Conservation (phyloP, 495 filamentous ascomycete species). For the Talaromyces ruber region DNA sequence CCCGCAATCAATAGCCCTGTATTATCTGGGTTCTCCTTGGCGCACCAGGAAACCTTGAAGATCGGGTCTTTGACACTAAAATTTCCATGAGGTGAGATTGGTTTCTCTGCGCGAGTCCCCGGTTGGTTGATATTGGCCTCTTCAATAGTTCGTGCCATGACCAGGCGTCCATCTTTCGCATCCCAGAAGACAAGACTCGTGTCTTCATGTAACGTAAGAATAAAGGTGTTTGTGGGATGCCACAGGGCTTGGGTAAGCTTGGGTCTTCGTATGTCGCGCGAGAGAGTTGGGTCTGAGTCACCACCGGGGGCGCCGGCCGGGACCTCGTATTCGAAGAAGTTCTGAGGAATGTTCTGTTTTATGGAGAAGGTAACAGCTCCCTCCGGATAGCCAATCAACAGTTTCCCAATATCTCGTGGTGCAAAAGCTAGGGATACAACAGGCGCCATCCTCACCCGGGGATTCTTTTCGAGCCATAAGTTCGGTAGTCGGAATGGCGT, state of each 20-base stretch:
- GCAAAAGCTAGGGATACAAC: conserved; percentile 77
- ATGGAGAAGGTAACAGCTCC: conserved; percentile 87
- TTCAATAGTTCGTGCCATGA: conserved; percentile 75
- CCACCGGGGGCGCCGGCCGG: conserved; percentile 83
- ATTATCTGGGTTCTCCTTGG: conserved; percentile 84
- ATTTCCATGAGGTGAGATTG: conserved; percentile 27
- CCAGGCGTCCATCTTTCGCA: conserved; percentile 75
- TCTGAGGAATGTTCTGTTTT: conserved; percentile 71
- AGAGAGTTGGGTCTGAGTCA: conserved; percentile 44
- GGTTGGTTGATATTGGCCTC: conserved; percentile 61
- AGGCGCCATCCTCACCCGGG: conserved; percentile 45
- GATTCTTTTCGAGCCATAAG: conserved; percentile 64
- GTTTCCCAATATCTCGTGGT: conserved; percentile 84
- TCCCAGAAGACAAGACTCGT: conserved; percentile 91
- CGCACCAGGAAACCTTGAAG: conserved; percentile 77
- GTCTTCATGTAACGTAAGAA: conserved; percentile 83
- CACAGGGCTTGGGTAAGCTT: conserved; percentile 71
- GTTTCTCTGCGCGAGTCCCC: conserved; percentile 33
- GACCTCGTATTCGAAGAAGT: conserved; percentile 76
- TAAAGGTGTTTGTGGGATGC: conserved; percentile 92
- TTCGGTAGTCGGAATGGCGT: conserved; percentile 76
- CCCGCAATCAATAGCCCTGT: conserved; percentile 84
- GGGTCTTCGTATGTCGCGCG: conserved; percentile 52
- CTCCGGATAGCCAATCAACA: conserved; percentile 79
- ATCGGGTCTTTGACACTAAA: conserved; percentile 61